Base-by-base conservation (phyloP, 305 asterid genomes). In the Salvia sclarea region DNA sequence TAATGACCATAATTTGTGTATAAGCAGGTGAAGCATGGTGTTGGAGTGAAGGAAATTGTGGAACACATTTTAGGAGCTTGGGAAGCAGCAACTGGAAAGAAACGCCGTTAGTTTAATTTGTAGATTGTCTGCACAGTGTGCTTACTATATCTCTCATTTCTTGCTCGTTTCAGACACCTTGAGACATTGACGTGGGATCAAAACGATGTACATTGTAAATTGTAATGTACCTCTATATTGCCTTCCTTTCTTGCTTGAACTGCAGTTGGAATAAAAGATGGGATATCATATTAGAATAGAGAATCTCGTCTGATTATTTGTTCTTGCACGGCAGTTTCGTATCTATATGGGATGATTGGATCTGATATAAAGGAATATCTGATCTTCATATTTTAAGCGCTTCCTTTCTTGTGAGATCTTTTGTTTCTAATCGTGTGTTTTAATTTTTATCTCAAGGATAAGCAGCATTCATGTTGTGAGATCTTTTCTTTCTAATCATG, bases 11-110 rank as follows among this genome's bases (percentile, higher is more conserved):
- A 43, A 44, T 37, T 58, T 57, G 50, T 70, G 64, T 35, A 16
- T 53, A 2, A 76, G 81, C 84, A 92, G 98, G 98, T 92, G 66
- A 92, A 92, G 83, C 97, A 92, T 69, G 92, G 94, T 24, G 91
- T 90, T 18, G 98, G 98, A 2, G 90, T 92, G 10, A 81, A 84
- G 79, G 86, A 90, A 74, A 92, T 92, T 31, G 92, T 84, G 11
- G 79, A 75, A 74, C 89, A 90, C 31, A 41, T 92, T 48, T 75
- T 92, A 61, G 84, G 81, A 74, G 85, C 86, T 14, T 92, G 98
- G 98, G 97, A 83, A 84, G 83, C 71, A 18, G 85, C 95, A n/a
- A 84, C 92, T 0, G 88, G 89, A 64, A 92, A 82, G 67, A 88
- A 78, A 75, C 84, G 83, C 48, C 78, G 45, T 21, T 91, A 75